These are phyloP conservation scores for Rhynchosporium secalis DNA, from an alignment of 2,329 filamentous ascomycete species.

Conservation along the genomic window DNA sequence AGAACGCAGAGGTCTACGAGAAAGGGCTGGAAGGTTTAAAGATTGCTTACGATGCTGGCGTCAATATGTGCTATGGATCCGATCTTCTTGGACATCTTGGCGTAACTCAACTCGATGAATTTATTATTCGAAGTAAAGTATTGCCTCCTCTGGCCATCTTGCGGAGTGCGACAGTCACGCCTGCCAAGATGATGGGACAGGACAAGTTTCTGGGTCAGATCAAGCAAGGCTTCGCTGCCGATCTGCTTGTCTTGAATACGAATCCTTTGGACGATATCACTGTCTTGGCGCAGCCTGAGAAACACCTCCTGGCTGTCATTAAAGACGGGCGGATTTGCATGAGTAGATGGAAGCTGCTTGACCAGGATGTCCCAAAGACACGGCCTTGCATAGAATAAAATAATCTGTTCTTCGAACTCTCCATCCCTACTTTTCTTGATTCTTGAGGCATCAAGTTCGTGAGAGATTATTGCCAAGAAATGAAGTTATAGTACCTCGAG, in stretches of 20 bases:
- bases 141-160: conserved; percentile 47
- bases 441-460: too few species aligned
- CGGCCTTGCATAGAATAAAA: not conserved
- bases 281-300: conserved; percentile 49
- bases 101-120: conserved; percentile 51
- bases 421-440: too few species aligned
- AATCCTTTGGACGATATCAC: conserved; percentile 58
- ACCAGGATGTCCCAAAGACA: conserved; percentile 9
- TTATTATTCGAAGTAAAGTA: conserved; percentile 47
- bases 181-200: conserved; percentile 50
- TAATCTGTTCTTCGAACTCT: not conserved
- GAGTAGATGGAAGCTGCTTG: conserved; percentile 28
- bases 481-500: too few species aligned
- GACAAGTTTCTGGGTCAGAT: conserved; percentile 52
- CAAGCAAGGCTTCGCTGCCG: conserved; percentile 51
- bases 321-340: conserved; percentile 52
- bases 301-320: conserved; percentile 51
- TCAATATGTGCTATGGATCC: conserved; percentile 56
- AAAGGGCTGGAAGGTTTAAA: conserved; percentile 49
- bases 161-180: conserved; percentile 53
- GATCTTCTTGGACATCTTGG: conserved; percentile 54
- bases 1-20: conserved; percentile 52
- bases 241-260: conserved; percentile 51
- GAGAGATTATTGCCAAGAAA: too few species aligned
- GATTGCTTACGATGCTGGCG: conserved; percentile 52